phyloP scores from a whole-genome alignment of 1,139 yeast genomes.

The Candida dubliniensis region DNA sequence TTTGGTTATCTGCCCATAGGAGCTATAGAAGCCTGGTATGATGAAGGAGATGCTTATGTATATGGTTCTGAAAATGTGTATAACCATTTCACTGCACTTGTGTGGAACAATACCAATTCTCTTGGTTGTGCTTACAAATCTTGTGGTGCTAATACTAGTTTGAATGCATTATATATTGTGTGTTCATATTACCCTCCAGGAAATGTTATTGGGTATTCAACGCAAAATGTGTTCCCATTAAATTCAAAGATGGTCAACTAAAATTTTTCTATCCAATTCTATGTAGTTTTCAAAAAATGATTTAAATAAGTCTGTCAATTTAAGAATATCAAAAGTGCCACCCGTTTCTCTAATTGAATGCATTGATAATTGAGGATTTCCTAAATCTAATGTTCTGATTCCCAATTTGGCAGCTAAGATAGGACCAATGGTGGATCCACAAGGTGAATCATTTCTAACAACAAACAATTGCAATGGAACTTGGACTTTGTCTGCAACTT shows the following conservation, averaged over 20 bases:
- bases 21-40: conserved; percentile 39
- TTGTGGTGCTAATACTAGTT: conserved; percentile 27
- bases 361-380: conserved; percentile 94
- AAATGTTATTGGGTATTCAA: conserved; percentile 45
- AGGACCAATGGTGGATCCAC: conserved; percentile 47
- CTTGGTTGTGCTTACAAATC: conserved; percentile 42
- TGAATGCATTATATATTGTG: conserved; percentile 55
- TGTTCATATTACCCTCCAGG: conserved; percentile 67
- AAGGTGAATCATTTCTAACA: conserved; percentile 82
- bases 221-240: conserved; percentile 29
- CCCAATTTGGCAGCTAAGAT: conserved; percentile 87
- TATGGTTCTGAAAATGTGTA: conserved; percentile 27
- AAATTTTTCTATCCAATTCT: conserved; percentile 29
- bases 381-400: conserved; percentile 84
- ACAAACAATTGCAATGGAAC: conserved; percentile 84
- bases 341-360: conserved; percentile 95
- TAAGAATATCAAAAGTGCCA: conserved; percentile 71
- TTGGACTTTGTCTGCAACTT: conserved; percentile 62
- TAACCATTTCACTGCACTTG: conserved; percentile 44
- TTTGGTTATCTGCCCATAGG: conserved; percentile 34
- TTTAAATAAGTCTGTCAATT: conserved; percentile 60
- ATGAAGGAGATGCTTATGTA: conserved; percentile 30
- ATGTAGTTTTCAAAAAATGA: conserved; percentile 52
- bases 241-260: conserved; percentile 23
- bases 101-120: conserved; percentile 38